Evolutionary conservation across 257 asterid species (phyloP).

Genomic region (Eucommia ulmoides): DNA sequence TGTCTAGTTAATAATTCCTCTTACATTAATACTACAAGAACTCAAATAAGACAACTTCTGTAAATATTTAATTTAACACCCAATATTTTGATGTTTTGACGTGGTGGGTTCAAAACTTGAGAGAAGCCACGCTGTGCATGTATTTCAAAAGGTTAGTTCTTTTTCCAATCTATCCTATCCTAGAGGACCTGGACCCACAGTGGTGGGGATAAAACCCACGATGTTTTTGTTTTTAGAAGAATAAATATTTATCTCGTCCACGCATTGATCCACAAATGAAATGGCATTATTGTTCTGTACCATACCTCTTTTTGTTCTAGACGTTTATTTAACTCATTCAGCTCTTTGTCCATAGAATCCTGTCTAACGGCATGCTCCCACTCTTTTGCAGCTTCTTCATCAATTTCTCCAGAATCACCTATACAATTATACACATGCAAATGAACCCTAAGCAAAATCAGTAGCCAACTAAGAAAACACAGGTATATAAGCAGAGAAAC

Average conservation of each 20-base stretch:
- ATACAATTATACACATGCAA: conserved; percentile 17
- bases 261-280: neutral
- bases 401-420: conserved; percentile 82
- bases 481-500: conserved; percentile 1
- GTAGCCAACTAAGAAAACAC: conserved; percentile 4
- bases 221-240: neutral
- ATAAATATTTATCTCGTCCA: neutral
- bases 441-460: conserved; percentile 6
- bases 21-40: too few relatives aligned
- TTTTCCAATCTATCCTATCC: too few relatives aligned
- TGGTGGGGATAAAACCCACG: too few relatives aligned
- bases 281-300: neutral
- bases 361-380: conserved; percentile 93
- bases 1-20: too few relatives aligned
- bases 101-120: too few relatives aligned
- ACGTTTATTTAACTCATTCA: conserved; percentile 68
- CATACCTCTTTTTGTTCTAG: conserved; percentile 88
- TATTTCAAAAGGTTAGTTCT: too few relatives aligned
- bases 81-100: too few relatives aligned
- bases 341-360: conserved; percentile 87
- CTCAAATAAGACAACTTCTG: too few relatives aligned
- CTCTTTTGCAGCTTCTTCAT: conserved; percentile 84
- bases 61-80: too few relatives aligned
- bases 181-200: too few relatives aligned
- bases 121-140: neutral